These are phyloP conservation scores for Spergularia azorica DNA, from an alignment of 179 eudicot species.

Conservation along the genomic window DNA sequence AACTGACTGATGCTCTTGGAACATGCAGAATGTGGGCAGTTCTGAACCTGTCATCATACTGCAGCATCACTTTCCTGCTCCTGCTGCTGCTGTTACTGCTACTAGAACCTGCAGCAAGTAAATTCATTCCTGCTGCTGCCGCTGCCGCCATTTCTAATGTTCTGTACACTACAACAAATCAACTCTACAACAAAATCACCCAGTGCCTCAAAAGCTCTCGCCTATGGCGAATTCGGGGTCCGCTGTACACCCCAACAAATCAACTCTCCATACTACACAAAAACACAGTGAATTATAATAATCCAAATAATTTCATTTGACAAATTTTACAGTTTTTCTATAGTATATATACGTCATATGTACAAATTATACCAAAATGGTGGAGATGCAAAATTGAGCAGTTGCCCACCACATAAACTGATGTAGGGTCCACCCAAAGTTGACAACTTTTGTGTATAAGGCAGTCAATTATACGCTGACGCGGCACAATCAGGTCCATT, in stretches of 20 bases:
- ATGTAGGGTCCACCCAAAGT: background rate
- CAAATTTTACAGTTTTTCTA: background rate
- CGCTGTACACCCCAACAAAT: background rate
- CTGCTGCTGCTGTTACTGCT: conserved; percentile 7
- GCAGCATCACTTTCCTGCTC: conserved; percentile 5
- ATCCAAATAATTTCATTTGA: background rate
- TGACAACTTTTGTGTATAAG: conserved; percentile 10
- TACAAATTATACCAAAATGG: conserved; percentile 1
- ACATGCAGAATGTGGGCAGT: conserved; percentile 15
- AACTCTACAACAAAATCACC: too few species aligned
- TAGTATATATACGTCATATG: background rate
- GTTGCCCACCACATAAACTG: conserved; percentile 26
- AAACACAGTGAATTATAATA: background rate
- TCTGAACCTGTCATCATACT: conserved; percentile 19
- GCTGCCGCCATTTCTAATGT: conserved; percentile 30
- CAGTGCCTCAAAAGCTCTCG: too few species aligned
- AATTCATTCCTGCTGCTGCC: conserved; percentile 33
- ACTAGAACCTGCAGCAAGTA: conserved; percentile 18
- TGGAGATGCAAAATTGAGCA: conserved; percentile 4
- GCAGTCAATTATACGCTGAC: conserved; percentile 2
- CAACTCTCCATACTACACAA: background rate
- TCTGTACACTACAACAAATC: background rate
- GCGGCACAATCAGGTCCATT: conserved; percentile 19
- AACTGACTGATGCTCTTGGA: conserved; percentile 34
- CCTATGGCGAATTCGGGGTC: too few species aligned